phyloP scores from a whole-genome alignment of 2,329 filamentous ascomycete genomes.

The Botryotinia globosa region DNA sequence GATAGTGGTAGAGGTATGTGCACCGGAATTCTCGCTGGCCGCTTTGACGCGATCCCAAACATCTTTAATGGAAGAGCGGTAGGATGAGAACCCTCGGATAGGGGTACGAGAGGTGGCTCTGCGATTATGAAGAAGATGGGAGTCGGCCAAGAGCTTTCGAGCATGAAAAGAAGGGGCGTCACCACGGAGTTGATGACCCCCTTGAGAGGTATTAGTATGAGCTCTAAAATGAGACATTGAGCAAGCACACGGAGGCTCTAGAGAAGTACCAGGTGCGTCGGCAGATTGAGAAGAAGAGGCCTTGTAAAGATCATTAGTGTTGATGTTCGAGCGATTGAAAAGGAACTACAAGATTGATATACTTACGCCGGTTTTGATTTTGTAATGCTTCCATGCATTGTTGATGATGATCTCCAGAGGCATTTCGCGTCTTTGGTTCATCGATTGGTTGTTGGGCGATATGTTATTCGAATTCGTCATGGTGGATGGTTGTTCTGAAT shows the following conservation, averaged over 20 bases:
- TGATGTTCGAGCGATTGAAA: not conserved
- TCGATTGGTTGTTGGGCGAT: not conserved
- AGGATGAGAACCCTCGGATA: no score
- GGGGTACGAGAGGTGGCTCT: no score
- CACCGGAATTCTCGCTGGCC: not conserved
- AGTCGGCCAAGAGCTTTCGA: no score
- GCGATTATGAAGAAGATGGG: not conserved
- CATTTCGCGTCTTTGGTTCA: no score
- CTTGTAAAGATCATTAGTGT: not conserved
- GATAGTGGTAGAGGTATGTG: not conserved
- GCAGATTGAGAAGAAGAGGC: not conserved
- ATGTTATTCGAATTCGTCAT: not conserved
- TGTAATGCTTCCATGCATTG: no score
- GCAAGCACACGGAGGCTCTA: not conserved
- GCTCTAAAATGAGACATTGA: not conserved
- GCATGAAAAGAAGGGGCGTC: not conserved
- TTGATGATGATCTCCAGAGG: not conserved
- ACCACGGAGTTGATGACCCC: not conserved
- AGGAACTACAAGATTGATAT: not conserved
- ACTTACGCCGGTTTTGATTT: not conserved
- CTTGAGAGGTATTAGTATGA: not conserved
- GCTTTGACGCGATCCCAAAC: not conserved
- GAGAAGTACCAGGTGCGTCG: not conserved
- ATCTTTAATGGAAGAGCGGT: no score
- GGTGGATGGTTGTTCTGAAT: not conserved